These are phyloP conservation scores for Glycine tomentella DNA, from an alignment of 306 rosid genomes.

Conservation along the genomic window DNA sequence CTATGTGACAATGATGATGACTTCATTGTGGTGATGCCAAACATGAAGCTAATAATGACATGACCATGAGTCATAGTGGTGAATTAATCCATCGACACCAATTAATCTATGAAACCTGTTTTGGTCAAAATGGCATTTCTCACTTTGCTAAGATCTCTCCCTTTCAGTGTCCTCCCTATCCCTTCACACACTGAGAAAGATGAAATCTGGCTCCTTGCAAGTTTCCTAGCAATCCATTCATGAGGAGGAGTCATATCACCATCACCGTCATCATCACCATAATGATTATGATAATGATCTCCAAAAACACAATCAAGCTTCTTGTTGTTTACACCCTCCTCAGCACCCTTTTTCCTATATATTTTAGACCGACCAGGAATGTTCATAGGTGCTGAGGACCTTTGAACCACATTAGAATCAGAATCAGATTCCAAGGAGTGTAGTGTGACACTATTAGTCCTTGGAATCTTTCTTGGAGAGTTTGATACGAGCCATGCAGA, in stretches of 20 bases:
- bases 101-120: slow-evolving; percentile 79
- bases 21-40: slow-evolving; percentile 35
- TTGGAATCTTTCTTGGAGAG: slow-evolving; percentile 65
- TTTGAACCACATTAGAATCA: slow-evolving; percentile 46
- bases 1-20: not conserved
- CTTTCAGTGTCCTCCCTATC: slow-evolving; percentile 79
- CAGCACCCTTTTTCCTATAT: slow-evolving; percentile 58
- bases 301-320: slow-evolving; percentile 2
- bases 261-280: slow-evolving; percentile 45
- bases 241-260: slow-evolving; percentile 79
- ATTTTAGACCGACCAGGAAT: slow-evolving; percentile 92
- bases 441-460: slow-evolving; percentile 38
- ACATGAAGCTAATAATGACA: slow-evolving; percentile 27
- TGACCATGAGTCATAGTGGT: not conserved
- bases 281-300: too few species aligned
- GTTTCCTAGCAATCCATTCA: slow-evolving; percentile 91
- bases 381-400: slow-evolving; percentile 68
- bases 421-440: slow-evolving; percentile 31
- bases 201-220: slow-evolving; percentile 79
- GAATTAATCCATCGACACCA: not conserved
- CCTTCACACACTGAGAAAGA: slow-evolving; percentile 88
- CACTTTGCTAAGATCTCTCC: slow-evolving; percentile 87
- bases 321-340: slow-evolving; percentile 22
- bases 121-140: slow-evolving; percentile 75
- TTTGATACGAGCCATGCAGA: slow-evolving; percentile 61